Percentiles rank a stretch among this genome's conserved stretches.
Conservation (phyloP, 768 basidiomycete genomes). For the Termitomyces sp. region DNA sequence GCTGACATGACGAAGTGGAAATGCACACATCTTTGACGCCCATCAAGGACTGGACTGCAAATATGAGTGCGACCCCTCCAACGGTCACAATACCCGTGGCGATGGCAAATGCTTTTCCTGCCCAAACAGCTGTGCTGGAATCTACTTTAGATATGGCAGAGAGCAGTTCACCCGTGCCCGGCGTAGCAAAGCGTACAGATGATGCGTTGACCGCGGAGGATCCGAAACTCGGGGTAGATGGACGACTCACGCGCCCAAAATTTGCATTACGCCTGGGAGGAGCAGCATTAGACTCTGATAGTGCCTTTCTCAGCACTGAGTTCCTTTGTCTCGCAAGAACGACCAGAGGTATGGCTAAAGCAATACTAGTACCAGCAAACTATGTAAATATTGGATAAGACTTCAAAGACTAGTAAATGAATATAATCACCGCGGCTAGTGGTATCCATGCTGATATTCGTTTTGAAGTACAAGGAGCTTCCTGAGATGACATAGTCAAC, state of each 20-base stretch:
- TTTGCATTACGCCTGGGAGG: slow-evolving; percentile 24
- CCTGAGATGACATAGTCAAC: slow-evolving; percentile 5
- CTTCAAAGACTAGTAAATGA: neutral
- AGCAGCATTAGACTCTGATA: slow-evolving; percentile 18
- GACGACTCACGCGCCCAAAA: slow-evolving; percentile 5
- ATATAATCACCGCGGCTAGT: slow-evolving; percentile 11
- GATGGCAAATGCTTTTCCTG: slow-evolving; percentile 58
- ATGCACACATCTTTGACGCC: slow-evolving; percentile 51
- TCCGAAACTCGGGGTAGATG: slow-evolving; percentile 7
- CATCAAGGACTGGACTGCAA: slow-evolving; percentile 44
- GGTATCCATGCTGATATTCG: slow-evolving; percentile 15
- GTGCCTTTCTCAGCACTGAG: slow-evolving; percentile 16
- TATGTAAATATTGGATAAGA: neutral
- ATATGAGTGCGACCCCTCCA: slow-evolving; percentile 37
- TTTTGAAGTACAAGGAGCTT: neutral
- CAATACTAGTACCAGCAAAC: slow-evolving; percentile 18
- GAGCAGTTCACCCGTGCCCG: slow-evolving; percentile 25
- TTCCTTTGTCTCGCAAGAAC: slow-evolving; percentile 28
- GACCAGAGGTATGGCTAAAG: slow-evolving; percentile 28
- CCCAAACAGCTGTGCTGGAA: slow-evolving; percentile 47
- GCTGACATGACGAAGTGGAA: neutral
- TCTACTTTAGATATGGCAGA: slow-evolving; percentile 30
- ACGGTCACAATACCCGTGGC: slow-evolving; percentile 55
- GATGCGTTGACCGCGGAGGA: slow-evolving; percentile 15
- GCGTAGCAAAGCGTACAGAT: slow-evolving; percentile 19